Base-by-base conservation (phyloP, 2,329 filamentous ascomycete genomes). In the Verticillium alfalfae region DNA sequence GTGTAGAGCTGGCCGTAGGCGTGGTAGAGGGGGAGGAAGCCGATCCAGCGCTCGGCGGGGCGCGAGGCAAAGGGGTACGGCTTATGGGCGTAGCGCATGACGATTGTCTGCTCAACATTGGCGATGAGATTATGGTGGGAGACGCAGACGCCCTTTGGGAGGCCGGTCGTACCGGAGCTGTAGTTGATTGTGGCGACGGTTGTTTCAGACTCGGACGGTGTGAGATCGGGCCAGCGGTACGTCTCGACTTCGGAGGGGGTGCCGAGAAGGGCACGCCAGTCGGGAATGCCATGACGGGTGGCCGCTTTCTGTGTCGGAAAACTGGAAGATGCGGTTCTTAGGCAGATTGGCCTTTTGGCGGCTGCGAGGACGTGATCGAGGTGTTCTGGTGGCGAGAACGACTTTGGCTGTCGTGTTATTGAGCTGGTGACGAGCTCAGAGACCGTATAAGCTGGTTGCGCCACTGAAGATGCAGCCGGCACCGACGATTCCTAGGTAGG, bases 1-100 rank as follows among this genome's bases (percentile, higher is more conserved):
- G 81, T 81, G 61, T 79, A 78, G 2, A 83, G 75, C 68, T 87
- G 84, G 2, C 81, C 81, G 64, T 83, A 85, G 7, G 84, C 84
- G 67, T 88, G 85, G 67, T 87, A 89, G 69, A 89, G 83, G 0
- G 89, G 89, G 13, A 91, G 74, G 70, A 90, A 88, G 57, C 85
- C 80, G 34, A 83, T 67, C 78, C 81, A 83, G 45, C 80, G 73
- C 66, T 83, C 82, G 9, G 71, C 69, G 26, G 77, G 77, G 39
- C 74, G 72, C 3, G 74, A 70, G 2, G 72, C 66, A 63, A 73
- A 74, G 1, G 67, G 60, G 57, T 74, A 71, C 9, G 73, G 74
- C 34, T 73, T 74, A 63, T 74, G 67, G 9, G 74, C 69, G 62
- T 78, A 78, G 26, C 75, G 72, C 68, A 80, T 78, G 69, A 76